Conservation (phyloP, 495 filamentous ascomycete genomes). For the Parmelia sp. region DNA sequence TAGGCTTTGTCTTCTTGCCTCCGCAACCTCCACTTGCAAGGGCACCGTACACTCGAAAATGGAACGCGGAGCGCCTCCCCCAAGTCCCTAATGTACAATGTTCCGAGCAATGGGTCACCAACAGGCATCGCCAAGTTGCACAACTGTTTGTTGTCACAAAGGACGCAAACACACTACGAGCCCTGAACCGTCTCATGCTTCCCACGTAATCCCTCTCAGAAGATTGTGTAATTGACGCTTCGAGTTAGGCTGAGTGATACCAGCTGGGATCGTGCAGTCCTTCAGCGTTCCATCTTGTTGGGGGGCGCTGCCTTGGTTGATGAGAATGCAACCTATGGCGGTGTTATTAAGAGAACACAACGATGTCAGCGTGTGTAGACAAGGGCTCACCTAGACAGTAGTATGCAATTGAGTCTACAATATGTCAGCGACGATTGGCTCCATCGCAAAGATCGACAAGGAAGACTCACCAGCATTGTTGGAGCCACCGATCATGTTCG, state of each 20-base stretch:
- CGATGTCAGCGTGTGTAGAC: neutral
- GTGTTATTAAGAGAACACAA: neutral
- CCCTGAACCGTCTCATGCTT: neutral
- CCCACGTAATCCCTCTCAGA: neutral
- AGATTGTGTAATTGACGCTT: neutral
- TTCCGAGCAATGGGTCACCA: no score
- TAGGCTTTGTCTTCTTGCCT: neutral
- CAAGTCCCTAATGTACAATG: neutral
- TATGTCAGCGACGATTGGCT: neutral
- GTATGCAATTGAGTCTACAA: conserved; percentile 2
- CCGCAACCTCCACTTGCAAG: neutral
- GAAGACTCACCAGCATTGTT: conserved; percentile 1
- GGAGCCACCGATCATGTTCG: conserved; percentile 1
- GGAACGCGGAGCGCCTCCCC: no score
- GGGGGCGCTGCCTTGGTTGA: neutral
- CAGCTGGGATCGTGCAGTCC: neutral
- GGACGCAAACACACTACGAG: neutral
- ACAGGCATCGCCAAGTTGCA: no score
- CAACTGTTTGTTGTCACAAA: neutral
- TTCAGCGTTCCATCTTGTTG: neutral
- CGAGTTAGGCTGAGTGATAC: neutral
- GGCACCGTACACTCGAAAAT: no score
- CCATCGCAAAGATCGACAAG: neutral
- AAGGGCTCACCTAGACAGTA: neutral
- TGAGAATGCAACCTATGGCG: neutral